Base-by-base conservation (phyloP, 345 rosid species). In the Clausena lansium region DNA sequence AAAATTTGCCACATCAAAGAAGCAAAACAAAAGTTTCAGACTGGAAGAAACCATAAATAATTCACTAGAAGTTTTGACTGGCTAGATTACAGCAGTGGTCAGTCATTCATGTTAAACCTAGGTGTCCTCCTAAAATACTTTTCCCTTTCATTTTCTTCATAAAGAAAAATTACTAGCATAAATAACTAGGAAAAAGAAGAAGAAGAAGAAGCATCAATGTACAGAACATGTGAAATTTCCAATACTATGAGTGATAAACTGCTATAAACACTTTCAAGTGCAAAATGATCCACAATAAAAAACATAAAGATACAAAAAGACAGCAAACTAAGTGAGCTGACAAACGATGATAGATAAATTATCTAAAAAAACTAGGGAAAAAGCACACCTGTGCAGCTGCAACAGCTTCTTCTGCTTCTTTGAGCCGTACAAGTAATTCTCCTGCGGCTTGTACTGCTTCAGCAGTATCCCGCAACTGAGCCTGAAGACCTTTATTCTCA, bases 371-470 rank as follows among this genome's bases (percentile, higher is more conserved):
- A 36, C n/a, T 70, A 66, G 39, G 67, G 52, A 52, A n/a, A 74
- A 77, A 73, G 52, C 82, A 79, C 66, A 97, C 99, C 91, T 91
- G 85, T 35, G 94, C 92, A 67, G 79, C 80, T 73, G 76, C 87
- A 64, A 90, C 87, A 82, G 93, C 93, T 83, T 94, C 94, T 85
- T 97, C 98, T 71, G 98, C 93, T 86, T 97, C 98, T 85, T 91
- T 97, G 73, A 97, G 93, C 81, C 98, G 87, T 74, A 90, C 97
- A 67, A 97, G 98, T 71, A 97, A 83, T 83, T 97, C 99, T 14
- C 99, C 94, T 2, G 98, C 98, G 11, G 99, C 98, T 80, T 94
- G 92, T 76, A 94, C 98, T 77, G 99, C 99, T 86, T 94, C 97
- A 77, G 96, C 98, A 70, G 98, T 97, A 82, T 97, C 99, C 75